These are phyloP conservation scores for Helicocarpus griseus DNA, from an alignment of 2,329 filamentous ascomycete species.

Conservation along the genomic window DNA sequence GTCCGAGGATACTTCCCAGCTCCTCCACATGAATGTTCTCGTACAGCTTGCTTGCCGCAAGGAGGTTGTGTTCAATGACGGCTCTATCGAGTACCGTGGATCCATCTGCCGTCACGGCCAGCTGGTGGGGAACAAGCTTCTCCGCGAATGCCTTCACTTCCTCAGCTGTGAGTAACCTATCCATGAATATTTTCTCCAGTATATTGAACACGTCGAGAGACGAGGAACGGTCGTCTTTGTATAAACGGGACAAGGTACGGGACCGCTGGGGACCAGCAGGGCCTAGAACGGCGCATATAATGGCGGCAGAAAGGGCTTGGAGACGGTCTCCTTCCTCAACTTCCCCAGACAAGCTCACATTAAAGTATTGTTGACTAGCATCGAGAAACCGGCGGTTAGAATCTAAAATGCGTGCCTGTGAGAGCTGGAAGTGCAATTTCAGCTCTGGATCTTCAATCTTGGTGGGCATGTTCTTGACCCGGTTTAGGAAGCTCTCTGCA, in stretches of 20 bases:
- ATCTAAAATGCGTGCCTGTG: slow-evolving; percentile 86
- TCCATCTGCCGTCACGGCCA: slow-evolving; percentile 81
- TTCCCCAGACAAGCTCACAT: slow-evolving; percentile 65
- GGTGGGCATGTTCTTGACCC: slow-evolving; percentile 73
- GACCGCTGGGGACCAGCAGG: slow-evolving; percentile 81
- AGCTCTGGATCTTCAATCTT: slow-evolving; percentile 64
- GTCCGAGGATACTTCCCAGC: slow-evolving; percentile 65
- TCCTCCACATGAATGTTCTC: slow-evolving; percentile 67
- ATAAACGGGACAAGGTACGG: slow-evolving; percentile 68
- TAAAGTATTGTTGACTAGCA: slow-evolving; percentile 79
- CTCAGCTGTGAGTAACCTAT: slow-evolving; percentile 67
- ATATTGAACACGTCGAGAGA: slow-evolving; percentile 69
- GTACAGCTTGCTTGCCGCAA: slow-evolving; percentile 72
- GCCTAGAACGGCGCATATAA: slow-evolving; percentile 85
- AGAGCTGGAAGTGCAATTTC: slow-evolving; percentile 77
- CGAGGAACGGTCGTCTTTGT: slow-evolving; percentile 80
- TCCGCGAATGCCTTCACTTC: slow-evolving; percentile 82
- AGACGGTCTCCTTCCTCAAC: slow-evolving; percentile 83
- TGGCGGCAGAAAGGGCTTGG: slow-evolving; percentile 73
- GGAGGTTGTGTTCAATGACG: slow-evolving; percentile 90
- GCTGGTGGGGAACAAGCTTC: slow-evolving; percentile 74
- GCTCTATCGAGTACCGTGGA: slow-evolving; percentile 88
- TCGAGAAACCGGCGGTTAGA: slow-evolving; percentile 82
- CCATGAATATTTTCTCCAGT: slow-evolving; percentile 94
- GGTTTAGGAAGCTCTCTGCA: slow-evolving; percentile 83